Evolutionary conservation across 2,329 filamentous ascomycete genomes (phyloP).

Genomic region (Botrytis fabae): DNA sequence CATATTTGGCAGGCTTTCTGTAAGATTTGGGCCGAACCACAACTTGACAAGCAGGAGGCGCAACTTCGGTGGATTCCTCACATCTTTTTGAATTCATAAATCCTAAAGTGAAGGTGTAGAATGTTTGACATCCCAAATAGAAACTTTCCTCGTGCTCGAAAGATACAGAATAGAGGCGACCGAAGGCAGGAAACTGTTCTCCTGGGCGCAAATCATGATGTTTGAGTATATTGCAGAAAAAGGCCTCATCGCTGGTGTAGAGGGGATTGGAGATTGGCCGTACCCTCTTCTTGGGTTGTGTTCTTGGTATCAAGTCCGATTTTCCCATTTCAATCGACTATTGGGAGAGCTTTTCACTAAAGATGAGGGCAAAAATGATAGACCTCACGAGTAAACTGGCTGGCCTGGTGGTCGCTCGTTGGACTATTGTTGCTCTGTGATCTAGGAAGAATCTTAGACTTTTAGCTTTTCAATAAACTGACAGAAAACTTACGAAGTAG

Average conservation of each 20-base stretch:
- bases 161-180: neutral
- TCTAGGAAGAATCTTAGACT: neutral
- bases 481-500: neutral
- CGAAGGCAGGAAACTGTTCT: neutral
- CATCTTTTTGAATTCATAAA: neutral
- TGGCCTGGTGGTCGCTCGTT: neutral
- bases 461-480: neutral
- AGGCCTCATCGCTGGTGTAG: neutral
- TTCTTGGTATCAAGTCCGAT: constrained; percentile 1
- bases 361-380: neutral
- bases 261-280: constrained; percentile 21
- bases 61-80: neutral
- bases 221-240: constrained; percentile 12
- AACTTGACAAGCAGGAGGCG: neutral
- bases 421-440: neutral
- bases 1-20: constrained; percentile 15
- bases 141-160: constrained; percentile 12
- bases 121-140: constrained; percentile 4
- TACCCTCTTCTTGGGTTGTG: constrained; percentile 8
- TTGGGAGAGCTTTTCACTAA: neutral
- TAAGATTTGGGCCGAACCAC: neutral
- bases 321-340: constrained; percentile 7
- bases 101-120: constrained; percentile 15
- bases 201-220: neutral
- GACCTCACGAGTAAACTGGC: neutral